Evolutionary conservation across 2,329 filamentous ascomycete species (phyloP).

Genomic region (Claviceps sp.): DNA sequence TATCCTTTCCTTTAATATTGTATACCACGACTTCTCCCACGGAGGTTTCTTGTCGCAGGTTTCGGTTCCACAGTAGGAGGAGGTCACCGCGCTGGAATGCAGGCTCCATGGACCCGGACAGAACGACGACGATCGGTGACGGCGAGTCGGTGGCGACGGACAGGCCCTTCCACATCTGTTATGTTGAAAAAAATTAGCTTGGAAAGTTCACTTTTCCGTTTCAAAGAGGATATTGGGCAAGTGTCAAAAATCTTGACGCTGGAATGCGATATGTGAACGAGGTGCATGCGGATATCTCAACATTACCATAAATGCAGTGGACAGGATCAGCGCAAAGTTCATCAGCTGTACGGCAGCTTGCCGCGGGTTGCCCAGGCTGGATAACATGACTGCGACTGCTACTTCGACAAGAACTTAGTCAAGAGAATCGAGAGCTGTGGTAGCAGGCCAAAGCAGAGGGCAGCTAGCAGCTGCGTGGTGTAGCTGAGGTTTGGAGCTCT

Average conservation of each 20-base stretch:
- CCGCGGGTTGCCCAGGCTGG: constrained; percentile 58
- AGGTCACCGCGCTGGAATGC: constrained; percentile 69
- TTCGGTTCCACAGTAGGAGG: constrained; percentile 64
- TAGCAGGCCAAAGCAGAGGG: neutral
- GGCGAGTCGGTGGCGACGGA: constrained; percentile 64
- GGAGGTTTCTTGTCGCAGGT: constrained; percentile 39
- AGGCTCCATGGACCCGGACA: constrained; percentile 74
- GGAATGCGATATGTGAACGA: neutral
- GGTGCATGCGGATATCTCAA: neutral
- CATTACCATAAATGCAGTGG: constrained; percentile 73
- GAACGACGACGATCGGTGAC: constrained; percentile 70
- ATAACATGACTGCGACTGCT: constrained; percentile 40
- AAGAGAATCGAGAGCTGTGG: neutral
- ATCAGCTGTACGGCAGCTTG: constrained; percentile 71
- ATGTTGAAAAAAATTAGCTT: neutral
- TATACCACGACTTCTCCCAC: constrained; percentile 49
- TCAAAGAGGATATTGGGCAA: too few relatives aligned
- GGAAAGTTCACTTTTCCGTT: too few relatives aligned
- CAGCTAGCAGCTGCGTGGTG: neutral
- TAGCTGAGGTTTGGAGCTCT: neutral
- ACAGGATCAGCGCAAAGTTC: constrained; percentile 83
- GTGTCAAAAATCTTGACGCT: too few relatives aligned
- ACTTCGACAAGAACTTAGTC: neutral
- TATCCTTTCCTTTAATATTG: constrained; percentile 86
- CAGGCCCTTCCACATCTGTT: constrained; percentile 72